These are phyloP conservation scores for Prillingera fragicola DNA, from an alignment of 1,284 basidiomycete species.

Conservation along the genomic window DNA sequence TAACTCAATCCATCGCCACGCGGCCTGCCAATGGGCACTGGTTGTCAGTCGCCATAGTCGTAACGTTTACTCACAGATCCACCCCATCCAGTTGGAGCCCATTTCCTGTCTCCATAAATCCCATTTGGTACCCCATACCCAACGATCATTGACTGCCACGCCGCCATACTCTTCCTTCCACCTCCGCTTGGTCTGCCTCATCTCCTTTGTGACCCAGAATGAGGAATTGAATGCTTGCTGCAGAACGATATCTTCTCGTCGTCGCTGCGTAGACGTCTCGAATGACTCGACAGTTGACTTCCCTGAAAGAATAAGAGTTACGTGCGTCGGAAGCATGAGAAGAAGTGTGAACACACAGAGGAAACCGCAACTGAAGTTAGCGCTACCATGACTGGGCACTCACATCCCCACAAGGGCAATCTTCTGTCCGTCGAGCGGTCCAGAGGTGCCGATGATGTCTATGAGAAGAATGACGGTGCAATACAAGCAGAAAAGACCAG, in stretches of 20 bases:
- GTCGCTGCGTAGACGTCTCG: slow-evolving; percentile 30
- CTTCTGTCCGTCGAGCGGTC: slow-evolving; percentile 36
- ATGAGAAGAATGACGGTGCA: slow-evolving; percentile 30
- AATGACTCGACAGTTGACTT: slow-evolving; percentile 43
- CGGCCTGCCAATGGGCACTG: slow-evolving; percentile 44
- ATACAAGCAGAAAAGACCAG: slow-evolving; percentile 35
- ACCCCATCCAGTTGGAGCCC: slow-evolving; percentile 33
- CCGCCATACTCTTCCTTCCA: slow-evolving; percentile 46
- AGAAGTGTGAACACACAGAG: slow-evolving; percentile 38
- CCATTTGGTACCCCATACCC: slow-evolving; percentile 30
- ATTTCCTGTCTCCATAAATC: slow-evolving; percentile 41
- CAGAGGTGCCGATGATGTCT: slow-evolving; percentile 15
- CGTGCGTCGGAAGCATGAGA: slow-evolving; percentile 36
- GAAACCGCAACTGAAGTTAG: slow-evolving; percentile 31
- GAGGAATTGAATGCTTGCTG: slow-evolving; percentile 23
- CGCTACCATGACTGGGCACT: slow-evolving; percentile 11
- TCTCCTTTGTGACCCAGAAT: slow-evolving; percentile 9
- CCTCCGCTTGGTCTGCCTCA: slow-evolving; percentile 7
- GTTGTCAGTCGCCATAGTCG: background rate
- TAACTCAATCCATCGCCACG: slow-evolving; percentile 41
- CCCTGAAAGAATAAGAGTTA: slow-evolving; percentile 34
- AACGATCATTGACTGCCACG: slow-evolving; percentile 35
- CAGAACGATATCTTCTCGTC: slow-evolving; percentile 32
- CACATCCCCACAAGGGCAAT: slow-evolving; percentile 38
- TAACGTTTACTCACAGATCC: slow-evolving; percentile 39